phyloP scores from a whole-genome alignment of 2,329 filamentous ascomycete species.

The Fonsecaea monophora region DNA sequence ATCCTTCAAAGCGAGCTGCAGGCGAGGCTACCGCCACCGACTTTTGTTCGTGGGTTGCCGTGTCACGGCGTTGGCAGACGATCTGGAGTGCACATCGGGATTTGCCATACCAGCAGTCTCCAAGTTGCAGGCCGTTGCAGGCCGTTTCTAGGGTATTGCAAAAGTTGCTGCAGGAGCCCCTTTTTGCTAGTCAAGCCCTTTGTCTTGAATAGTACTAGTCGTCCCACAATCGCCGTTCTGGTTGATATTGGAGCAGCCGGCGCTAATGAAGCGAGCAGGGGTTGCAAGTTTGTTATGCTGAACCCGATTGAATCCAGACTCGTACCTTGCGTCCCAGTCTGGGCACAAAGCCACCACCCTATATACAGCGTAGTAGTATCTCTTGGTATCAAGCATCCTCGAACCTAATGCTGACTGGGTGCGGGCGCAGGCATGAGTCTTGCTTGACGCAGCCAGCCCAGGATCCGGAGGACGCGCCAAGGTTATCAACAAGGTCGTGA shows the following conservation, averaged over 20 bases:
- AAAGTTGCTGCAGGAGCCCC: neutral
- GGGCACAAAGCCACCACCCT: neutral
- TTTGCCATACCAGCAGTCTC: neutral
- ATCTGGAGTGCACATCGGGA: neutral
- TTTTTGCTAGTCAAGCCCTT: constrained; percentile 1
- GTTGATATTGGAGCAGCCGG: neutral
- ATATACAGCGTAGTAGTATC: neutral
- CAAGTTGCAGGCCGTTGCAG: neutral
- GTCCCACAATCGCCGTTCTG: neutral
- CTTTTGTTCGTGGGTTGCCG: neutral
- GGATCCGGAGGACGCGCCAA: neutral
- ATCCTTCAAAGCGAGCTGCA: neutral
- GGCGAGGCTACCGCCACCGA: neutral
- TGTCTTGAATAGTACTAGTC: neutral
- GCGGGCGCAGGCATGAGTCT: neutral
- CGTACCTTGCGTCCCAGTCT: neutral
- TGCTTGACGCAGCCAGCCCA: neutral
- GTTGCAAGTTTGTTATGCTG: neutral
- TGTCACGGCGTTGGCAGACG: neutral
- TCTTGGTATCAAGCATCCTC: neutral
- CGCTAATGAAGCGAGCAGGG: neutral
- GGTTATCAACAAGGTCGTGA: neutral
- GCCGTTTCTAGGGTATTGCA: neutral
- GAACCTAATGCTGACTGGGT: neutral
- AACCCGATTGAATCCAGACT: constrained; percentile 1